Evolutionary conservation across 495 filamentous ascomycete species (phyloP), one percentile per base, ranked within the genome.

Genomic region (Neurospora sp.): DNA sequence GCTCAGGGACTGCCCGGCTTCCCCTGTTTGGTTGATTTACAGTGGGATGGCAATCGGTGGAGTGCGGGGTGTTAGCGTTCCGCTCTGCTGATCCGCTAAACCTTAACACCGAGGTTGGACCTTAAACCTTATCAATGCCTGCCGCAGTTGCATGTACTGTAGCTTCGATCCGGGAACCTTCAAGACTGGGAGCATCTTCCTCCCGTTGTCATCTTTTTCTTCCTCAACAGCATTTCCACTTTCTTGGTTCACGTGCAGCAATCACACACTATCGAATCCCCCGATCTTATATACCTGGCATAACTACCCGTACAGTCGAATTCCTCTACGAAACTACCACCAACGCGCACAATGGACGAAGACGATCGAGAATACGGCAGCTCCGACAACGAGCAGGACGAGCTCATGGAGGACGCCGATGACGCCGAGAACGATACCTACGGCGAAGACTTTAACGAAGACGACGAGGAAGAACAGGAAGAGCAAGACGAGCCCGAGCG

Each of bases 401-500:
- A 92, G 73, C 88, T 88, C 3, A 89, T 91, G 75, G 85, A 86
- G 40, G 89, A 91, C 16, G 85, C 86, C 72, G 90, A 92, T 23
- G 87, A 89, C 6, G 88, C 87, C 20, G 84, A 90, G n/a, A 85
- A 84, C 38, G 86, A 86, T 8, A 88, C 89, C 48, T 85, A 89
- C 8, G 87, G 88, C 9, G 83, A 89, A 20, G 85, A 89, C n/a
- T 81, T 86, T 5, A 85, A 88, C n/a, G 83, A 88, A 35, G 85
- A 88, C 20, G 84, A 85, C 18, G 85, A 89, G 69, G 85, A 89
- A 40, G 88, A 89, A 18, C 81, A 85, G 12, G 88, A 91, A 74
- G 89, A 90, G 44, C 86, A 90, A 18, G 77, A 80, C 23, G 81
- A 84, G 69, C 80, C 80, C 16, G 80, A 84, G 8, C 72, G 40